Conservation (phyloP, 257 asterid genomes). For the Solanum sejunctum region DNA sequence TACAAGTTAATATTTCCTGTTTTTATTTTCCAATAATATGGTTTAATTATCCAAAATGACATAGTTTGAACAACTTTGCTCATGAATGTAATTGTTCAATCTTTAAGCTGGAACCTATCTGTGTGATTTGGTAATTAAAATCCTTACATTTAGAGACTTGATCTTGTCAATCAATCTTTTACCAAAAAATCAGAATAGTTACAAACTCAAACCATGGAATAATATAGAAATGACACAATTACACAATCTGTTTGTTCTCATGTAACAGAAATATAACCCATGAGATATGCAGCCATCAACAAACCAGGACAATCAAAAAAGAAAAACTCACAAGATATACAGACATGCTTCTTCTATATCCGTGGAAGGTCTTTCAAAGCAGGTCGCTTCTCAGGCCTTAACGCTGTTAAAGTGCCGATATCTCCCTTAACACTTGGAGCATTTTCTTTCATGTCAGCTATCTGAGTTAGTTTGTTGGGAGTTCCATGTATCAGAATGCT, state of each 20-base stretch:
- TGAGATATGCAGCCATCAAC: not conserved
- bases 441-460: constrained; percentile 59
- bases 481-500: constrained; percentile 62
- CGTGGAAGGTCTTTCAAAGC: constrained; percentile 34
- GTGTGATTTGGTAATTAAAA: not conserved
- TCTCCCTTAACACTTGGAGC: constrained; percentile 19
- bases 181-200: not conserved
- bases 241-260: not conserved
- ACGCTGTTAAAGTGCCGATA: constrained; percentile 25
- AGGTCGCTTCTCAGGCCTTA: constrained; percentile 42
- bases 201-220: not conserved
- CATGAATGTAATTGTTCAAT: not conserved
- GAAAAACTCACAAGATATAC: not conserved
- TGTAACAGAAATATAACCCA: not conserved
- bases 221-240: not conserved
- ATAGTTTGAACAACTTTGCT: not conserved
- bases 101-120: not conserved
- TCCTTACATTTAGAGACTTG: not conserved
- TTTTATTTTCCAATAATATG: too few species aligned
- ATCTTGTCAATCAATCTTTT: not conserved
- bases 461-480: constrained; percentile 28
- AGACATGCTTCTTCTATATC: constrained; percentile 9
- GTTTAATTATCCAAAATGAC: not conserved
- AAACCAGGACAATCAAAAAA: not conserved
- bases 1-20: too few species aligned